phyloP scores from a whole-genome alignment of 352 stramenopile species.

The Phytophthora melonis region DNA sequence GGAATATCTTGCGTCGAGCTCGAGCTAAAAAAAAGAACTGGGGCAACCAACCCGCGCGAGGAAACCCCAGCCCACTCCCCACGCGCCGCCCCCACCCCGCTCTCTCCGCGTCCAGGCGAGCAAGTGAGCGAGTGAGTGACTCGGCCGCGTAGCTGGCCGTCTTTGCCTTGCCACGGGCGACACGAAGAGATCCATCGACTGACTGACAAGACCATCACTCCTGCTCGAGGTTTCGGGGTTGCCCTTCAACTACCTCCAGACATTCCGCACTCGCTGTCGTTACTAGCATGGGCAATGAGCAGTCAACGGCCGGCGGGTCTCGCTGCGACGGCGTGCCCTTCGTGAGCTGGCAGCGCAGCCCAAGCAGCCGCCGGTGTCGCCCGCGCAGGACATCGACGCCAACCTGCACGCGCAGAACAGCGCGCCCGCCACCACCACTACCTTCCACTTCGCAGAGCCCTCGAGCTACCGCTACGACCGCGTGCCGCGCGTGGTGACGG shows the following conservation, averaged over 20 bases:
- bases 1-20: constrained; percentile 8
- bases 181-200: constrained; percentile 7
- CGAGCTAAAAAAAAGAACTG: constrained; percentile 19
- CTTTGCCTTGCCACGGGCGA: not conserved
- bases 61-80: not conserved
- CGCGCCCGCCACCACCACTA: constrained; percentile 11
- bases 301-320: constrained; percentile 47
- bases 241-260: not conserved
- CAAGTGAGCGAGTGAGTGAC: not conserved
- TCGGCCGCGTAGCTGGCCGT: not conserved
- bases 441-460: constrained; percentile 84
- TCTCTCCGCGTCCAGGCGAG: not conserved
- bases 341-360: constrained; percentile 63
- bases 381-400: constrained; percentile 31
- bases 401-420: constrained; percentile 49
- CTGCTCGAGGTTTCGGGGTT: constrained; percentile 3
- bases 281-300: constrained; percentile 61
- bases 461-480: constrained; percentile 87
- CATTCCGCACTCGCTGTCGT: constrained; percentile 9
- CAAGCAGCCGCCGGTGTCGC: constrained; percentile 18
- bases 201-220: constrained; percentile 37
- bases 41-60: not conserved
- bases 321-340: constrained; percentile 74
- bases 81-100: not conserved
- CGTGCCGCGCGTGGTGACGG: constrained; percentile 57